A percentile compares a stretch with the other conserved stretches of the same genome.
Evolutionary conservation across 2,329 filamentous ascomycete species (phyloP).

Genomic region (Didymellaceae sp.): DNA sequence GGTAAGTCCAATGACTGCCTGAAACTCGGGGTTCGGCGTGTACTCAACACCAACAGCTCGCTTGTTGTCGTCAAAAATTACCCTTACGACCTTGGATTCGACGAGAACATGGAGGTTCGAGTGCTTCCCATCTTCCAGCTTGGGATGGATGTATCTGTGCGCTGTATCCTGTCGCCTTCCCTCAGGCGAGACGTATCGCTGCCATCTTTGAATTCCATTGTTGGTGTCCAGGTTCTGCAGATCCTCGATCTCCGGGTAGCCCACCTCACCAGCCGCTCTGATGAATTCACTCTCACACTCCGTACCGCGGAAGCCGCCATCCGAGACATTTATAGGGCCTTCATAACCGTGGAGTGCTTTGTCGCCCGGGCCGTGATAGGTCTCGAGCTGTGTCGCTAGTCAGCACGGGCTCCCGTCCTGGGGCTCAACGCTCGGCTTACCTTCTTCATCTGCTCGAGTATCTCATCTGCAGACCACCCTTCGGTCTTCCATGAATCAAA

Average conservation of each 20-base stretch:
- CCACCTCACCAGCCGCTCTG: constrained; percentile 55
- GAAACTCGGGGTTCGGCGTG: constrained; percentile 55
- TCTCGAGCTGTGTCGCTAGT: constrained; percentile 55
- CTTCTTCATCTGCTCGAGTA: constrained; percentile 63
- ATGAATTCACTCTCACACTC: constrained; percentile 58
- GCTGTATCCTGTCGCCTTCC: constrained; percentile 66
- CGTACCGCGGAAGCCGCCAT: constrained; percentile 55
- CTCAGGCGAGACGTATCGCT: constrained; percentile 58
- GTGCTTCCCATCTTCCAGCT: constrained; percentile 57
- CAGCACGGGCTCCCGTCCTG: constrained; percentile 3
- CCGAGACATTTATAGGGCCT: constrained; percentile 64
- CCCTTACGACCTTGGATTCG: constrained; percentile 62
- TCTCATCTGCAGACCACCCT: constrained; percentile 60
- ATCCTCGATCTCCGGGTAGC: constrained; percentile 61
- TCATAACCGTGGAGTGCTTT: constrained; percentile 58
- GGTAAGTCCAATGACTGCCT: constrained; percentile 39
- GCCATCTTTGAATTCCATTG: constrained; percentile 53
- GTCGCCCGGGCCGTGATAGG: constrained; percentile 58
- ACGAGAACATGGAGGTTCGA: constrained; percentile 67
- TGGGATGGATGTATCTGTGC: constrained; percentile 61
- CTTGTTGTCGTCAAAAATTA: constrained; percentile 61
- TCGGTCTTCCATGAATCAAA: constrained; percentile 61
- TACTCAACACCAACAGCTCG: constrained; percentile 67
- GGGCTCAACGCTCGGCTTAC: constrained; percentile 19
- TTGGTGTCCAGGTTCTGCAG: constrained; percentile 59